These are phyloP conservation scores for Potentilla sterilis DNA, from an alignment of 306 rosid genomes.

Conservation along the genomic window DNA sequence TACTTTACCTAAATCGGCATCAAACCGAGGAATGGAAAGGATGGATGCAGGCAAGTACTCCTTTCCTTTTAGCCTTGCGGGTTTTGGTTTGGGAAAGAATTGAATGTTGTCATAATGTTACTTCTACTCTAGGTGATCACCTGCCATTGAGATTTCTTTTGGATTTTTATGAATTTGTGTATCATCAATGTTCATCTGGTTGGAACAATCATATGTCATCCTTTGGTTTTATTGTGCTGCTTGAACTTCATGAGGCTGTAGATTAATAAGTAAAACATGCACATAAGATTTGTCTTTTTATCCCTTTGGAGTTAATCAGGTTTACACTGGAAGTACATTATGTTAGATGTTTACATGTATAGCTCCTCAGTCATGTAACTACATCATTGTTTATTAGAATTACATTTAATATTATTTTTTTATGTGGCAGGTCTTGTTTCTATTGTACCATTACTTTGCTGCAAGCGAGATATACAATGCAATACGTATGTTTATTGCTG, in stretches of 20 bases:
- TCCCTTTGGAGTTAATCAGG: background rate
- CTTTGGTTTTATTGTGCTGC: background rate
- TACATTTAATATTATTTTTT: background rate
- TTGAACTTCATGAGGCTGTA: conserved; percentile 2
- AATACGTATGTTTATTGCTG: conserved; percentile 93
- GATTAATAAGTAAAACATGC: background rate
- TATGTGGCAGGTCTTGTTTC: conserved; percentile 75
- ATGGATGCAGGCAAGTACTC: conserved; percentile 96
- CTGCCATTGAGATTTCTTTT: background rate
- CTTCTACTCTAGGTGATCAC: background rate
- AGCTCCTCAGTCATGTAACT: background rate
- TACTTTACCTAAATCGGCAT: conserved; percentile 92
- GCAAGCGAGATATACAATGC: conserved; percentile 97
- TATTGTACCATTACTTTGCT: conserved; percentile 97
- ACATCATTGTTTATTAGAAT: conserved; percentile 5
- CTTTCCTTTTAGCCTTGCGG: conserved; percentile 13
- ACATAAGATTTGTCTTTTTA: background rate
- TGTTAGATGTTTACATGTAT: background rate
- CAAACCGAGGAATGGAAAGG: conserved; percentile 99
- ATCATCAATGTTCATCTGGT: background rate
- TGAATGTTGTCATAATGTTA: conserved; percentile 5
- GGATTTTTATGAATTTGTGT: background rate
- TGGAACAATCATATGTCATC: background rate
- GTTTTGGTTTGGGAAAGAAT: conserved; percentile 9
- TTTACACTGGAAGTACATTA: background rate